Base-by-base conservation (phyloP, 169 alveolate species). In the Eimeria sp. region DNA sequence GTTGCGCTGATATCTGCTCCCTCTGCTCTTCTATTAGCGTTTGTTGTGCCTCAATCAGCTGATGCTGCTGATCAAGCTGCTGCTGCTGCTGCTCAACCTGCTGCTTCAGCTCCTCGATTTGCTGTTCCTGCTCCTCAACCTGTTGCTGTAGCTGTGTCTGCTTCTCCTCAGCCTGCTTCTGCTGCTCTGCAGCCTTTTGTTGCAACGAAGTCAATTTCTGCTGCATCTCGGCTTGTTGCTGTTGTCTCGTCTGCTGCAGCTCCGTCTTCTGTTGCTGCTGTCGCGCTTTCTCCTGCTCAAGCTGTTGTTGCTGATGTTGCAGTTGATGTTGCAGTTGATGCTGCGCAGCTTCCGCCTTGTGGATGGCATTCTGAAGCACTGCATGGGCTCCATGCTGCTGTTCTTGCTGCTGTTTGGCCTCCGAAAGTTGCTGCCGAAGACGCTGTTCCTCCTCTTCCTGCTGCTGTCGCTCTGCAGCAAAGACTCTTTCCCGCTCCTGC, bases 1-100 rank as follows among this genome's bases (percentile, higher is more conserved):
- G 91, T 76, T 83, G 91, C 73, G 54, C 49, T 7, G 43, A n/a
- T 30, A 83, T 51, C 27, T 83, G 91, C 91, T 54, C 57, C 91
- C 61, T 63, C 91, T 54, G 91, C 7, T 49, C 91, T 30, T 49
- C 91, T 27, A 83, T 51, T 5, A 43, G 76, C 16, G 34, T 13
- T 13, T 57, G 40, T 27, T 83, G 91, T n/a, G 27, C 76, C 76
- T 57, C 75, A 27, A 83, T 43, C 51, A 54, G 91, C 75, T 83
- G 91, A n/a, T 83, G 91, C 76, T 83, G 91, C 75, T 57, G 67
- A 54, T 57, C 75, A 4, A 83, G 51, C 70, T 47, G 89, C 89
- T 78, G 70, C 61, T 78, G 91, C 75, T 83, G 91, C 91, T 83
- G 76, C 91, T 83, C 47, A n/a, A 83, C 75, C 91, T 57, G 76